A percentile compares a stretch with the other conserved stretches of the same genome.
phyloP scores from a whole-genome alignment of 139 green algal genomes.

The Penium margaritaceum region DNA sequence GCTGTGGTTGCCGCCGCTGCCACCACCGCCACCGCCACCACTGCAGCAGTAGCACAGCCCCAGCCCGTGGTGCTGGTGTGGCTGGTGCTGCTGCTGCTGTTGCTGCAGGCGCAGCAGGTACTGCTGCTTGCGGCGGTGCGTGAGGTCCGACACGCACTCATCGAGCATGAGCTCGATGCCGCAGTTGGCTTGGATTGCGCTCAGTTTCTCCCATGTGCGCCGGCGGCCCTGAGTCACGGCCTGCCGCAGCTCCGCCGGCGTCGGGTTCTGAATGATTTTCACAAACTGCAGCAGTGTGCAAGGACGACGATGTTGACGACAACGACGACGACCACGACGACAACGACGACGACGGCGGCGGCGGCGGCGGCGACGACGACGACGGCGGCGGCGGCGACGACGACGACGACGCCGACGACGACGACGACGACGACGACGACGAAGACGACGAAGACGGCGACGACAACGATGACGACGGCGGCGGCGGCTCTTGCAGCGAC shows the following conservation, averaged over 20 bases:
- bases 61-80: neutral
- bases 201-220: constrained; percentile 48
- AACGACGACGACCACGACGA: too few relatives aligned
- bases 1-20: neutral
- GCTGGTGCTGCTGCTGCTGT: too few relatives aligned
- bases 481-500: too few relatives aligned
- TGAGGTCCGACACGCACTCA: constrained; percentile 51
- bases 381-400: too few relatives aligned
- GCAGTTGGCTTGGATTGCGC: constrained; percentile 50
- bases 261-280: constrained; percentile 46
- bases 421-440: too few relatives aligned
- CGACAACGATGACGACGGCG: too few relatives aligned
- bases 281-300: constrained; percentile 35
- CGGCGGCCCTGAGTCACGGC: constrained; percentile 47
- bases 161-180: constrained; percentile 55
- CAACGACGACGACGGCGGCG: too few relatives aligned
- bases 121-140: constrained; percentile 24
- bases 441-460: too few relatives aligned
- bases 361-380: too few relatives aligned
- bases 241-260: constrained; percentile 22
- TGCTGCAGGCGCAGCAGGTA: neutral
- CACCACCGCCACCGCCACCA: neutral
- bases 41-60: neutral
- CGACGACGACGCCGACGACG: too few relatives aligned
- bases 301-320: too few relatives aligned